These are phyloP conservation scores for Trichosporon asahii DNA, from an alignment of 1,284 basidiomycete species.

Conservation along the genomic window DNA sequence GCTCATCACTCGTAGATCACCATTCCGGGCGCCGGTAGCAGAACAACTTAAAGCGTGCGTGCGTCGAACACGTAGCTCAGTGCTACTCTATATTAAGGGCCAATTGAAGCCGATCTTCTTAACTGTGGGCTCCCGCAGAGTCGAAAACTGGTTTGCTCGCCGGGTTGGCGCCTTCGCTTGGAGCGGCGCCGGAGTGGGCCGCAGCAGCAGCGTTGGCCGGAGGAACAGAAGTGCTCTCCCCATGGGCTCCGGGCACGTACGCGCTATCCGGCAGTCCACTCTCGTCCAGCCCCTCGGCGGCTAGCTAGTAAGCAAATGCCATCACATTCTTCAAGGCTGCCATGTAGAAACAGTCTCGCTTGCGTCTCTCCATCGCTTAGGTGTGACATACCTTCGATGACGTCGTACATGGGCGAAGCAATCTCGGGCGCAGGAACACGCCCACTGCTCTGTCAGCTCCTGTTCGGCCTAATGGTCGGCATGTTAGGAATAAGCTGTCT, in stretches of 20 bases:
- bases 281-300: slow-evolving; percentile 56
- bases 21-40: not conserved
- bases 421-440: slow-evolving; percentile 95
- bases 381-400: slow-evolving; percentile 67
- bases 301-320: slow-evolving; percentile 22
- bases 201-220: not conserved
- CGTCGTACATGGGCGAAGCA: slow-evolving; percentile 87
- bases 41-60: not conserved
- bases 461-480: not conserved
- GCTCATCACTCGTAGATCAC: not conserved
- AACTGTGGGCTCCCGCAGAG: slow-evolving; percentile 16
- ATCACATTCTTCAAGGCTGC: not conserved
- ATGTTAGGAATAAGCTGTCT: slow-evolving; percentile 12
- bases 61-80: not conserved
- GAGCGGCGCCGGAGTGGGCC: not conserved
- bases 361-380: not conserved
- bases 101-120: no score
- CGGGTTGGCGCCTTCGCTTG: not conserved
- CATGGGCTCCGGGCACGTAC: slow-evolving; percentile 65
- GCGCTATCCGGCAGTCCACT: slow-evolving; percentile 70
- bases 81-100: not conserved
- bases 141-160: slow-evolving; percentile 14
- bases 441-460: slow-evolving; percentile 43
- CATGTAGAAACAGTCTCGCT: not conserved
- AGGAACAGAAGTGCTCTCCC: not conserved